Base-by-base conservation (phyloP, 2,329 filamentous ascomycete genomes). In the Sclerotiophoma versabilis region DNA sequence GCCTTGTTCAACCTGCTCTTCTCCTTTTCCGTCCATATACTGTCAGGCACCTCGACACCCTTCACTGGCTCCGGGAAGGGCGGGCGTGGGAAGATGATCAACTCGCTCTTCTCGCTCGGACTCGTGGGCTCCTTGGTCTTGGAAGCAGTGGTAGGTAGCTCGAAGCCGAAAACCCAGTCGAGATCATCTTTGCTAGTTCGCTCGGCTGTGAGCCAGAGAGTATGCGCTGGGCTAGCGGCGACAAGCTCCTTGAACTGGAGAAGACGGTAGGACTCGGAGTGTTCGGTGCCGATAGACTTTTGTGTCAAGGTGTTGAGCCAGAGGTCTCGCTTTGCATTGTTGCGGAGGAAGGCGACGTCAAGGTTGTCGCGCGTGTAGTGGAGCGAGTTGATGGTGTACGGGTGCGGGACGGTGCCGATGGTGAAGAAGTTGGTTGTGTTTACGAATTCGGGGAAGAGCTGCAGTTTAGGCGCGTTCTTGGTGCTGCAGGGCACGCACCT, bases 121-220 rank as follows among this genome's bases (percentile, higher is more conserved):
- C 84, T 83, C 62, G 82, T 78, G 12, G 83, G 83, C 57, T 83
- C 82, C 39, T 81, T 83, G 23, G 81, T 78, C 33, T 81, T 75
- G 4, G 83, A 79, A 10, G 79, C 76, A 17, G 80, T 76, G 39
- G 81, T 80, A 1, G 93, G 91, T 9, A 97, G 82, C 12, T 82
- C 80, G 75, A 98, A 98, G 48, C 93, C 95, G 71, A 98, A 91
- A 63, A 89, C 84, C 92, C 92, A 98, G 69, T 93, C 89, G 2
- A 96, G 79, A 60, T 95, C 89, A n/a, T 83, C 74, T 3, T 88
- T 86, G 7, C 88, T 75, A 22, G 74, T 69, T 36, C 69, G 76
- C 66, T 90, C 87, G n/a, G 91, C 90, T 0, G 88, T 89, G 17
- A 96, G 79, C 93, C 93, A 97, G 17, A 97, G 79, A 0, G 88